phyloP scores from a whole-genome alignment of 2,329 filamentous ascomycete species.

The Cladosporium austrohemisphaericum region DNA sequence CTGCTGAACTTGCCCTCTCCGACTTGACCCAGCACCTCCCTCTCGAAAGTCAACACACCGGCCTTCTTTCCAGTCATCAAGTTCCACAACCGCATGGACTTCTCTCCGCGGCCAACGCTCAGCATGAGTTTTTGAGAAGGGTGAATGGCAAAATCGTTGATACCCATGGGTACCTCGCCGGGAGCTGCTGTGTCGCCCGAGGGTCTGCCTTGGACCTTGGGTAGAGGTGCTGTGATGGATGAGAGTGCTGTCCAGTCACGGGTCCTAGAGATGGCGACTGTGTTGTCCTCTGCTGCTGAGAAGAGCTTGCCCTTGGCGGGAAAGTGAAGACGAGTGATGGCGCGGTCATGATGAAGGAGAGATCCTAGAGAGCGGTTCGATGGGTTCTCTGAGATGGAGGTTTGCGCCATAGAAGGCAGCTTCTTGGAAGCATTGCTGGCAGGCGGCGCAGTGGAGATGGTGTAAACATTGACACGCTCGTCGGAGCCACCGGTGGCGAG shows the following conservation, averaged over 20 bases:
- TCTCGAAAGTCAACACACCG: conserved; percentile 80
- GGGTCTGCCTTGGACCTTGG: conserved; percentile 74
- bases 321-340: conserved; percentile 75
- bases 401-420: conserved; percentile 60
- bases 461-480: conserved; percentile 93
- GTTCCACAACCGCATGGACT: conserved; percentile 92
- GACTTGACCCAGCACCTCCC: conserved; percentile 66
- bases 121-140: conserved; percentile 97
- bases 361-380: conserved; percentile 85
- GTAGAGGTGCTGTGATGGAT: conserved; percentile 81
- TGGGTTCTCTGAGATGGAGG: conserved; percentile 75
- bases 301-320: conserved; percentile 84
- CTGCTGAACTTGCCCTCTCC: conserved; percentile 73
- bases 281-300: conserved; percentile 85
- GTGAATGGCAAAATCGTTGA: conserved; percentile 94
- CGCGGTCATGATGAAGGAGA: conserved; percentile 79
- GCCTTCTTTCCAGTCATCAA: conserved; percentile 94
- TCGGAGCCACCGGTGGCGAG: conserved; percentile 90
- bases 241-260: conserved; percentile 87
- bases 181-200: conserved; percentile 84
- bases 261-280: conserved; percentile 79
- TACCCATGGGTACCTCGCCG: conserved; percentile 76
- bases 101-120: conserved; percentile 83
- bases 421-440: conserved; percentile 56
- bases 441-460: conserved; percentile 59